Evolutionary conservation across 2,329 filamentous ascomycete species (phyloP).

Genomic region (Neofusicoccum cordaticola): DNA sequence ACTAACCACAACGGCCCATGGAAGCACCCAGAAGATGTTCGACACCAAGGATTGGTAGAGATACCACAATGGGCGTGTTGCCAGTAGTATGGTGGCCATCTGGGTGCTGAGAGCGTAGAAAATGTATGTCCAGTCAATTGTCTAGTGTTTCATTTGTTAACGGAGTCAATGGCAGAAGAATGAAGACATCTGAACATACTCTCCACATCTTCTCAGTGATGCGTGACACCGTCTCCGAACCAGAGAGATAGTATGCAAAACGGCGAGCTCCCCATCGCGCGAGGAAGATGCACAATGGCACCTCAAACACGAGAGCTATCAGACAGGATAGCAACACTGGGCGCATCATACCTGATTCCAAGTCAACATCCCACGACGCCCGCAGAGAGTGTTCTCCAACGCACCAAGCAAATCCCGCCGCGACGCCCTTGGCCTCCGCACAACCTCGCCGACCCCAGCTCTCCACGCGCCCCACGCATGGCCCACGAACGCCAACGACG

Average conservation of each 20-base stretch:
- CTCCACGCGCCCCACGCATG: constrained; percentile 62
- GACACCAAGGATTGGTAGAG: constrained; percentile 64
- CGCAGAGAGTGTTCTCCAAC: neutral
- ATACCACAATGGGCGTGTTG: constrained; percentile 65
- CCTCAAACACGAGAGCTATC: constrained; percentile 58
- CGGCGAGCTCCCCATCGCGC: constrained; percentile 56
- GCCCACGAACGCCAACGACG: constrained; percentile 63
- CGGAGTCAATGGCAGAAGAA: neutral
- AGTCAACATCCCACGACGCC: neutral
- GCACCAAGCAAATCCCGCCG: neutral
- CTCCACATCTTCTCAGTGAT: constrained; percentile 67
- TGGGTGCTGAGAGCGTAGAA: constrained; percentile 66
- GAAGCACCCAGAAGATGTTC: constrained; percentile 67
- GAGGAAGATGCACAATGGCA: constrained; percentile 62
- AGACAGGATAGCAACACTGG: constrained; percentile 55
- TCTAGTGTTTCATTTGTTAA: constrained; percentile 16
- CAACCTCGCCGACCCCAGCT: constrained; percentile 17
- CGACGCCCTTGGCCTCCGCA: neutral
- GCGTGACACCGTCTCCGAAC: constrained; percentile 54
- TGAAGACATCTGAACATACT: constrained; percentile 21
- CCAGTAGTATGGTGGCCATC: constrained; percentile 62
- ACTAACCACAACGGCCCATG: constrained; percentile 65
- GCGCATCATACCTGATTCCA: constrained; percentile 40
- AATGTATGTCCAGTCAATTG: constrained; percentile 61
- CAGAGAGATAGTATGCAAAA: constrained; percentile 63